A percentile compares a stretch with the other conserved stretches of the same genome.
Evolutionary conservation across 495 filamentous ascomycete genomes (phyloP).

Genomic region (Lentithecium fluviatile): DNA sequence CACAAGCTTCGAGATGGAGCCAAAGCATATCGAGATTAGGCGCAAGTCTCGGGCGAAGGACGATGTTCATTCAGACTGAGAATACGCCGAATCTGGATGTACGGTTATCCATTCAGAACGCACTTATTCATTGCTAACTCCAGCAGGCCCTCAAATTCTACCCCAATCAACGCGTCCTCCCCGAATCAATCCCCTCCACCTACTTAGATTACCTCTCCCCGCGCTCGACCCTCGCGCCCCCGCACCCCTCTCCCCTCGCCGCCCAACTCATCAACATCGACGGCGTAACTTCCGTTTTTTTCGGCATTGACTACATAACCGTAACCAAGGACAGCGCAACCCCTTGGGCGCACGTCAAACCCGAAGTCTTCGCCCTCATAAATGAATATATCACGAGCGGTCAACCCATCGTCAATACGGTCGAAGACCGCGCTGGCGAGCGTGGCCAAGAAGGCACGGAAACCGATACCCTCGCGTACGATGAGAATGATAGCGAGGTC

Average conservation of each 20-base stretch:
- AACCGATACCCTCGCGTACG: constrained; percentile 68
- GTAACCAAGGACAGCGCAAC: constrained; percentile 85
- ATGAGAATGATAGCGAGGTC: constrained; percentile 88
- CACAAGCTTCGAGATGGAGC: constrained; percentile 17
- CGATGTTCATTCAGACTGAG: constrained; percentile 97
- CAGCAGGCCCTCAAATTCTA: constrained; percentile 81
- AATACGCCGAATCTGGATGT: constrained; percentile 87
- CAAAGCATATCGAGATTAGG: not conserved
- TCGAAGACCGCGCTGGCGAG: constrained; percentile 58
- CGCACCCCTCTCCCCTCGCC: constrained; percentile 90
- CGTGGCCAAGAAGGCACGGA: constrained; percentile 57
- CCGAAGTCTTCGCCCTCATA: constrained; percentile 92
- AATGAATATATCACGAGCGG: constrained; percentile 84
- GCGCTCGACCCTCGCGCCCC: constrained; percentile 80
- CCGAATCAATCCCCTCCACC: constrained; percentile 64
- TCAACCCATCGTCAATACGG: constrained; percentile 72
- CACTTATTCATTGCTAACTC: not conserved
- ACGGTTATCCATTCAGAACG: constrained; percentile 34
- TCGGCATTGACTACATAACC: constrained; percentile 92
- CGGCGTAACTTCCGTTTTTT: constrained; percentile 90
- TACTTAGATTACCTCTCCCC: constrained; percentile 91
- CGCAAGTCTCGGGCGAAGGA: constrained; percentile 49
- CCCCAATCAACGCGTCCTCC: constrained; percentile 79
- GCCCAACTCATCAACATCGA: constrained; percentile 86
- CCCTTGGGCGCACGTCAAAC: constrained; percentile 92